Base-by-base conservation (phyloP, 306 rosid species). In the Lathyrus aphaca region DNA sequence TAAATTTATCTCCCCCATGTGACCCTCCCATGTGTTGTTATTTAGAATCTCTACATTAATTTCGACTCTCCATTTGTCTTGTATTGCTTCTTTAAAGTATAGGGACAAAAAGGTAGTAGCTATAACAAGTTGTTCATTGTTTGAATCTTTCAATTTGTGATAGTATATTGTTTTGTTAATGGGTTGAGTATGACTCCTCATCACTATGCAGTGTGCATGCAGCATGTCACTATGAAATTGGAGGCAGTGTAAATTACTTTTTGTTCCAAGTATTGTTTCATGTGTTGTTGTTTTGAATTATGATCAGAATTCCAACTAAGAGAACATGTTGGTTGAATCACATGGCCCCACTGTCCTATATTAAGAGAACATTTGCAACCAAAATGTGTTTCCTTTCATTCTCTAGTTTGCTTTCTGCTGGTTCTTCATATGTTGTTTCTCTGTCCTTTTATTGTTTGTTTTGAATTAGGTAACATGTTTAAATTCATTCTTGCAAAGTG, bases 281-380 rank as follows among this genome's bases (percentile, higher is more conserved):
- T 49, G 77, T 64, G 58, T 11, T 27, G 40, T 54, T 54, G 16
- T 55, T 45, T 29, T 64, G 42, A 61, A 17, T 64, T 49, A 48
- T 61, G 64, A 65, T 58, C 37, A 62, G 70, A 53, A 64, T 64
- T 63, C 65, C 56, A 62, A 40, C 50, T 18, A 62, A 62, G 64
- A 76, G 49, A 69, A 62, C 72, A 77, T 69, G 74, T 71, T 23
- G 18, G 58, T 74, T n/a, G 66, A 18, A 57, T 70, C 55, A 42
- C 59, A 58, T 29, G 66, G 61, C 50, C 70, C 66, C 71, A 46
- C 46, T 55, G 17, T 74, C 68, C 43, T 39, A 55, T 13, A 25
- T 12, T 13, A 48, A 78, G 54, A 48, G 48, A 65, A 75, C 74
- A 78, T 40, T 70, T 30, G 58, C 74, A 71, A 54, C 6, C 38